Percentiles rank a stretch among this genome's conserved stretches.
Conservation (phyloP, 1,284 basidiomycete species). For the Cutaneotrichosporon arboriforme region DNA sequence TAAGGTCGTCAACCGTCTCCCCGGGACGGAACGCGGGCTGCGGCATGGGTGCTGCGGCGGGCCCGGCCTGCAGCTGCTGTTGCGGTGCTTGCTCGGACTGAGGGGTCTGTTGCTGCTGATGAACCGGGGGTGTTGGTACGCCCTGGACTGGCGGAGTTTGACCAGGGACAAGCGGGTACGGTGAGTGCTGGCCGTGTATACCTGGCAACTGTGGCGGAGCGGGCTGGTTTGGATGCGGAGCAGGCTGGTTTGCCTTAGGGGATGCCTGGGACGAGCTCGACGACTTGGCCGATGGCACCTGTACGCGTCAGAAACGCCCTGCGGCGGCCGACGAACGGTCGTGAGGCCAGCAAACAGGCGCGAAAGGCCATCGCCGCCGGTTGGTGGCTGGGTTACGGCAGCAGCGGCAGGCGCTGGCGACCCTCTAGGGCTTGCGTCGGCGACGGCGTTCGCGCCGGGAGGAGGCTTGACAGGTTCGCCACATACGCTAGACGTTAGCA, state of each 20-base stretch:
- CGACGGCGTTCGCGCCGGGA: too few species aligned
- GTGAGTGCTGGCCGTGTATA: too few species aligned
- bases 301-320: neutral
- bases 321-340: conserved; percentile 5
- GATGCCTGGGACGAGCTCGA: neutral
- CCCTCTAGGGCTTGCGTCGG: neutral
- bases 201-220: neutral
- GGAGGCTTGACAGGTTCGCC: conserved; percentile 30
- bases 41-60: neutral
- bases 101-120: neutral
- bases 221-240: conserved; percentile 1
- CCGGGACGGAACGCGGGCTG: neutral
- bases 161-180: too few species aligned
- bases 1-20: conserved; percentile 40
- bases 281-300: conserved; percentile 1
- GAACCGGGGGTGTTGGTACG: neutral
- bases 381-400: neutral
- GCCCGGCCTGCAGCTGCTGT: conserved; percentile 1
- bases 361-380: conserved; percentile 28
- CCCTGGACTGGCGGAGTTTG: too few species aligned
- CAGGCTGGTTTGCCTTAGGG: neutral
- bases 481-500: conserved; percentile 27
- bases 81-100: neutral
- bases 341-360: conserved; percentile 38
- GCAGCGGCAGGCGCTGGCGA: conserved; percentile 1